phyloP scores from a whole-genome alignment of 352 stramenopile species.

The Blastocystis sp. region DNA sequence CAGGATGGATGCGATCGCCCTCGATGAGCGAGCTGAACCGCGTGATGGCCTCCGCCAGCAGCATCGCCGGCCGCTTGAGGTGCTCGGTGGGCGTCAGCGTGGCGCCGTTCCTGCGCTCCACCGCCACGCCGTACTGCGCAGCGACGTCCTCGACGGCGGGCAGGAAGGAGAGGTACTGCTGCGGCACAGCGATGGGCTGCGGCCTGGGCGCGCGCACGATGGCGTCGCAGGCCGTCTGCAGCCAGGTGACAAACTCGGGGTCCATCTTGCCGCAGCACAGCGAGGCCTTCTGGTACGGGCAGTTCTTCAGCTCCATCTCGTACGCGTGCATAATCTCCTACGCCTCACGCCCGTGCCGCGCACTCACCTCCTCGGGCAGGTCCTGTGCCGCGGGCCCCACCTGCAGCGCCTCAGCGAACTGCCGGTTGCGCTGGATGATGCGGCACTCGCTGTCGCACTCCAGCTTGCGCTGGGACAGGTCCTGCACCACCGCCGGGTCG shows the following conservation, averaged over 20 bases:
- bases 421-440: constrained; percentile 66
- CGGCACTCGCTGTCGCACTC: constrained; percentile 66
- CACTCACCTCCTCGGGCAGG: constrained; percentile 15
- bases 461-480: constrained; percentile 37
- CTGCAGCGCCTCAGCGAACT: constrained; percentile 52
- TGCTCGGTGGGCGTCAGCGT: neutral
- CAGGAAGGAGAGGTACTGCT: constrained; percentile 19
- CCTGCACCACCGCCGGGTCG: constrained; percentile 25
- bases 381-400: constrained; percentile 50
- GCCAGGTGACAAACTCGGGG: constrained; percentile 66
- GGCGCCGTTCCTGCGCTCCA: neutral
- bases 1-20: constrained; percentile 31
- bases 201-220: constrained; percentile 11
- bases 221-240: constrained; percentile 51
- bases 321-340: constrained; percentile 65
- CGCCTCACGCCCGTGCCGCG: neutral
- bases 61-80: constrained; percentile 23
- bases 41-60: constrained; percentile 12
- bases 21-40: constrained; percentile 54
- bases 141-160: constrained; percentile 25
- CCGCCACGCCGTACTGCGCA: constrained; percentile 39
- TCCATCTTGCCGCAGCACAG: constrained; percentile 35
- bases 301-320: constrained; percentile 59
- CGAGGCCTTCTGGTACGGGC: constrained; percentile 54
- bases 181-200: constrained; percentile 36